Base-by-base conservation (phyloP, 164 flowering plant genomes). In the Akebia trifoliata region DNA sequence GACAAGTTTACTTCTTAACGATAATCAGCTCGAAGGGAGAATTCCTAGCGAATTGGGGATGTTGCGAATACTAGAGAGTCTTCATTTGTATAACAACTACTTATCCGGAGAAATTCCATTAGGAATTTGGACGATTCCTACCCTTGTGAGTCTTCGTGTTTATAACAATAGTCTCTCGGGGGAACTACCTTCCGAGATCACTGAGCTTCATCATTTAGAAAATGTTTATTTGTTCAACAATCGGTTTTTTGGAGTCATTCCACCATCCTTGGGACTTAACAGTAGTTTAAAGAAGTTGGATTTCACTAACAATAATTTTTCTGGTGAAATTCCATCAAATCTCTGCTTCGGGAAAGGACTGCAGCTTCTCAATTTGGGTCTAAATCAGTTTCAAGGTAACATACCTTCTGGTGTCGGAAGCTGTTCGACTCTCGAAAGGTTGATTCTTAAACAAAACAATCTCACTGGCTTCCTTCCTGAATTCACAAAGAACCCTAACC, bases 321-420 rank as follows among this genome's bases (percentile, higher is more conserved):
- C 72, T 6, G 97, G 97, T 18, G 70, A 62, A 35, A 77, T 90
- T 22, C 97, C 97, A 0, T 81, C 85, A 12, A 70, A 69, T 68
- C 75, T 90, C 44, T 90, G 97, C 66, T 74, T 34, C 35, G 49
- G 81, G 10, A 85, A 74, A 50, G 59, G 57, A 29, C 36, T 85
- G 45, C 29, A 21, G 12, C 48, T 67, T 55, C 68, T 90, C 54
- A 73, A 60, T 60, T 28, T 90, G 72, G 90, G 86, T 43, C 21
- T 29, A 1, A 87, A 90, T 61, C 73, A 54, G 40, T 67, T 87
- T 48, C 53, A 68, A 38, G 87, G 90, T 8, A 50, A 68, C 54
- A 72, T 86, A 26, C 86, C 95, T 62, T 59, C 82, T 54, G 78
- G 64, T 50, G 22, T 85, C 0, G 92, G 92, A 54, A 69, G 52